Evolutionary conservation across 805 yeast genomes (phyloP).

Genomic region (Limtongia smithiae): DNA sequence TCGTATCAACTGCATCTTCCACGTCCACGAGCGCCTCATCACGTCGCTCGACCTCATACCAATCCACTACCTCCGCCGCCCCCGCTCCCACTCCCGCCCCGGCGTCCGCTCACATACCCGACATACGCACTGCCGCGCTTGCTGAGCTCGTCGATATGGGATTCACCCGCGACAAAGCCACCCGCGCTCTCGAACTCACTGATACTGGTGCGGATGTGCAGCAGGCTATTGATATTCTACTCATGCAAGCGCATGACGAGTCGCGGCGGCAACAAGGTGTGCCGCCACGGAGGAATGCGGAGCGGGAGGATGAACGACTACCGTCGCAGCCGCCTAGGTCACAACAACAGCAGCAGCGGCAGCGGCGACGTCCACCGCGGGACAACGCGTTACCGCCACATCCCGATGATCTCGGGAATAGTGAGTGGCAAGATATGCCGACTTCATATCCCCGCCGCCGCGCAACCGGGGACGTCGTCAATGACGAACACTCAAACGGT

Average conservation of each 20-base stretch:
- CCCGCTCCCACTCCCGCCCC: not conserved
- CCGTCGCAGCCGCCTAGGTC: not conserved
- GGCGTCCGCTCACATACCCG: not conserved
- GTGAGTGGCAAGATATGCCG: slow-evolving; percentile 25
- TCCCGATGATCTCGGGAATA: slow-evolving; percentile 10
- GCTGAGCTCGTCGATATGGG: slow-evolving; percentile 81
- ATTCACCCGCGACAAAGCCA: slow-evolving; percentile 58
- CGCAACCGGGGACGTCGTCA: not conserved
- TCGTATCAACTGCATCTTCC: not conserved
- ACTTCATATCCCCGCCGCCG: slow-evolving; percentile 12
- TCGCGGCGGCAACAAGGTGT: slow-evolving; percentile 30
- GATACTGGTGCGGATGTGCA: slow-evolving; percentile 54
- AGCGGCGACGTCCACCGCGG: not conserved
- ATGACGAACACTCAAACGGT: not conserved
- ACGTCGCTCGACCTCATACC: no score
- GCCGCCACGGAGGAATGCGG: not conserved
- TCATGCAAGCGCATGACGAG: slow-evolving; percentile 54
- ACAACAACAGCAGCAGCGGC: not conserved
- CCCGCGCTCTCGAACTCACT: slow-evolving; percentile 54
- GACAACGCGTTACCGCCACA: slow-evolving; percentile 10
- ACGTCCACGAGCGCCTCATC: not conserved
- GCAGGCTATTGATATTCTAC: slow-evolving; percentile 61
- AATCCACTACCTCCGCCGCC: no score
- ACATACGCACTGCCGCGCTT: slow-evolving; percentile 40
- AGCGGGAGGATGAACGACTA: not conserved